A percentile compares a stretch with the other conserved stretches of the same genome.
Conservation (phyloP, 495 filamentous ascomycete species). For the Aspergillus avenaceus region DNA sequence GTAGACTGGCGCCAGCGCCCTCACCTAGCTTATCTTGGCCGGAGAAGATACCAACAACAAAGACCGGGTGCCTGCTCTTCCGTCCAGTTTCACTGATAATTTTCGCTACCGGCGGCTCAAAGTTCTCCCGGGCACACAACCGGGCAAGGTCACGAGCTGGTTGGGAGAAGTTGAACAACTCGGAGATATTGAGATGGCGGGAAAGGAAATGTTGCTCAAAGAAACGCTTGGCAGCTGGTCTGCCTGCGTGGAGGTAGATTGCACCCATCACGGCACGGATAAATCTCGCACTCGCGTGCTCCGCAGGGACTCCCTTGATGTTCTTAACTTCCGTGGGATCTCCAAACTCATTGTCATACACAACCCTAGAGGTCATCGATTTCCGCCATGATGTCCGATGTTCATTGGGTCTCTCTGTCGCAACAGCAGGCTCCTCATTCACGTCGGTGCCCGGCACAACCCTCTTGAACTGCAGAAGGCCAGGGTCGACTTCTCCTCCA, state of each 20-base stretch:
- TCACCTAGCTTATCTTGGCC: slow-evolving; percentile 88
- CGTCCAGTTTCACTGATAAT: slow-evolving; percentile 87
- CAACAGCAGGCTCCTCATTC: slow-evolving; percentile 7
- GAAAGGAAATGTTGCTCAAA: slow-evolving; percentile 76
- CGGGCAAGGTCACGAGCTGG: slow-evolving; percentile 75
- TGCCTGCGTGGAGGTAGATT: slow-evolving; percentile 74
- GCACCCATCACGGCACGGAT: slow-evolving; percentile 78
- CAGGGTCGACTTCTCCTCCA: slow-evolving; percentile 87
- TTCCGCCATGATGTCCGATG: slow-evolving; percentile 59
- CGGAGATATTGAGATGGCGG: slow-evolving; percentile 68
- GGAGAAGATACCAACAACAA: slow-evolving; percentile 89
- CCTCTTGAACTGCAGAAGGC: slow-evolving; percentile 76
- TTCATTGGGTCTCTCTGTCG: slow-evolving; percentile 36
- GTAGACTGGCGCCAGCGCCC: slow-evolving; percentile 67
- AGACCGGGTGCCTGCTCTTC: slow-evolving; percentile 76
- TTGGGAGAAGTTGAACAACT: slow-evolving; percentile 75
- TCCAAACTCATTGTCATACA: slow-evolving; percentile 80
- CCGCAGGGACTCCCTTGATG: slow-evolving; percentile 33
- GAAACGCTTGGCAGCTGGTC: slow-evolving; percentile 70
- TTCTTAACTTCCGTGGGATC: slow-evolving; percentile 37
- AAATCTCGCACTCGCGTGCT: slow-evolving; percentile 58
- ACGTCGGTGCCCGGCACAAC: slow-evolving; percentile 53
- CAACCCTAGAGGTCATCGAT: slow-evolving; percentile 63
- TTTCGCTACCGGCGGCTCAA: slow-evolving; percentile 81
- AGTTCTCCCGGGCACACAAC: slow-evolving; percentile 83